These are phyloP conservation scores for Clavariopsis aquatica DNA, from an alignment of 495 filamentous ascomycete species.

Conservation along the genomic window DNA sequence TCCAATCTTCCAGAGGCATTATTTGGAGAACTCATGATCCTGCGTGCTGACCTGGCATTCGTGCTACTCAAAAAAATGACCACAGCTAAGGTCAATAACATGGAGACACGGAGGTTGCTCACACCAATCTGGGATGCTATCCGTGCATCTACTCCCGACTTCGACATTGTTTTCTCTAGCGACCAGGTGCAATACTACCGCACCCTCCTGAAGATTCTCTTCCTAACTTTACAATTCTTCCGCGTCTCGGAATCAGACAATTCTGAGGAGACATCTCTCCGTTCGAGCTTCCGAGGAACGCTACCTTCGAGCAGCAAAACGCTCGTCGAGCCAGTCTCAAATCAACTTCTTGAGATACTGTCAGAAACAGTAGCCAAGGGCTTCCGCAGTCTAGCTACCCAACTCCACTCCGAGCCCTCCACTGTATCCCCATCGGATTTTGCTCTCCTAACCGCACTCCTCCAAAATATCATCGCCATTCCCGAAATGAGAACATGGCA, in stretches of 20 bases:
- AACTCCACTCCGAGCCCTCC: constrained; percentile 63
- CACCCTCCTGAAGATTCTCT: constrained; percentile 78
- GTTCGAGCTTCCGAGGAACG: constrained; percentile 23
- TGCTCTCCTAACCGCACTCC: constrained; percentile 81
- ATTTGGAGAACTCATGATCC: constrained; percentile 69
- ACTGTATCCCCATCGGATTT: constrained; percentile 66
- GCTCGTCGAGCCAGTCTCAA: constrained; percentile 45
- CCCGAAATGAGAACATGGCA: constrained; percentile 62
- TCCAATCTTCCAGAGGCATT: constrained; percentile 67
- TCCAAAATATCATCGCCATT: constrained; percentile 79
- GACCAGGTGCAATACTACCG: constrained; percentile 75
- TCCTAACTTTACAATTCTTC: constrained; percentile 73
- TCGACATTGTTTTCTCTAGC: constrained; percentile 60
- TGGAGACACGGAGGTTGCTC: constrained; percentile 65
- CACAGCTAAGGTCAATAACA: constrained; percentile 58
- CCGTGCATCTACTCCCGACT: constrained; percentile 61
- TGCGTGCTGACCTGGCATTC: constrained; percentile 72
- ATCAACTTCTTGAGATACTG: constrained; percentile 69
- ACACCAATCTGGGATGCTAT: constrained; percentile 67
- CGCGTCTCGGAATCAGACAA: constrained; percentile 26
- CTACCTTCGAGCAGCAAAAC: constrained; percentile 4
- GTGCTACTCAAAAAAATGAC: constrained; percentile 75
- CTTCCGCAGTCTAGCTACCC: constrained; percentile 72
- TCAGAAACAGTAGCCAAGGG: constrained; percentile 76
- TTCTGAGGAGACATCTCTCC: constrained; percentile 14